Evolutionary conservation across 2,329 filamentous ascomycete genomes (phyloP).

Genomic region (Periconia macrospinosa): DNA sequence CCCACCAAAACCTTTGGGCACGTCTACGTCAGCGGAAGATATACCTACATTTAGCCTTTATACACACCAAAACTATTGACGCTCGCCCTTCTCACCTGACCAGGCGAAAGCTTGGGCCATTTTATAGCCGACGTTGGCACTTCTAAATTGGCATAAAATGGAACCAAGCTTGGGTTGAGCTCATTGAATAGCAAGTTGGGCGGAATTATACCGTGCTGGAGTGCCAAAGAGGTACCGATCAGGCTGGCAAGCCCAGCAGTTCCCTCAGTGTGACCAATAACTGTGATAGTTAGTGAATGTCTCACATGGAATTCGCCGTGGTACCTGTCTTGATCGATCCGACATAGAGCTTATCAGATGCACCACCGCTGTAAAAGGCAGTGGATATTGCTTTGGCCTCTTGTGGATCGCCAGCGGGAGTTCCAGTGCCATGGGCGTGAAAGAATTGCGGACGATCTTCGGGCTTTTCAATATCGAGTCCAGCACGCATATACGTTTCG

Average conservation of each 20-base stretch:
- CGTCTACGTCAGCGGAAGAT: too few species aligned
- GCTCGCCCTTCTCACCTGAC: background rate
- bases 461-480: conserved; percentile 1
- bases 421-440: conserved; percentile 44
- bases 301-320: too few species aligned
- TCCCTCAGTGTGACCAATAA: conserved; percentile 42
- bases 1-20: conserved; percentile 8
- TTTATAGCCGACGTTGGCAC: conserved; percentile 8
- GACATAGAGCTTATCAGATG: conserved; percentile 7
- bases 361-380: conserved; percentile 9
- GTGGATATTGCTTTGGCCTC: conserved; percentile 19
- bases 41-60: too few species aligned
- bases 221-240: conserved; percentile 41
- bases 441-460: conserved; percentile 2
- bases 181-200: conserved; percentile 23
- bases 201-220: conserved; percentile 41
- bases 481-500: background rate
- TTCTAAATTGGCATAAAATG: conserved; percentile 8
- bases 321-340: conserved; percentile 29
- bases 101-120: conserved; percentile 3
- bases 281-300: conserved; percentile 16
- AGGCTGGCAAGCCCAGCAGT: conserved; percentile 37
- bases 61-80: conserved; percentile 10
- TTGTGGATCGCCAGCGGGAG: conserved; percentile 46
- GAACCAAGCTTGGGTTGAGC: conserved; percentile 18